phyloP scores from a whole-genome alignment of 257 asterid species.

The Solanum piurae region DNA sequence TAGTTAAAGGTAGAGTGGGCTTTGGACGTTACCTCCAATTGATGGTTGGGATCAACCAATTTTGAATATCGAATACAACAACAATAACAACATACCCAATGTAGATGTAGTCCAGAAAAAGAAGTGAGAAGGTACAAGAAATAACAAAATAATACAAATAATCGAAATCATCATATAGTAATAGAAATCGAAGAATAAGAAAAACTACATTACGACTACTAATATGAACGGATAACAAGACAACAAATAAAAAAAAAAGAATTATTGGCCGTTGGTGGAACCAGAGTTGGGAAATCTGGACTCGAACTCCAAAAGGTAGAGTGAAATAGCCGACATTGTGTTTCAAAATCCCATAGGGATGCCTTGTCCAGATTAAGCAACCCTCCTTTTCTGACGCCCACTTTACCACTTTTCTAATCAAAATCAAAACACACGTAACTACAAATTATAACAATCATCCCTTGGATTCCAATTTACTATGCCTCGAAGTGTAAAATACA shows the following conservation, averaged over 20 bases:
- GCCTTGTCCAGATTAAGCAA: constrained; percentile 42
- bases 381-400: constrained; percentile 15
- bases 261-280: neutral
- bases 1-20: neutral
- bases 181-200: too few relatives aligned
- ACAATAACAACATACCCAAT: neutral
- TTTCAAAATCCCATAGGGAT: constrained; percentile 29
- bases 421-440: constrained; percentile 7
- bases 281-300: constrained; percentile 17
- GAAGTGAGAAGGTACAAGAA: neutral
- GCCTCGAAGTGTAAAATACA: neutral
- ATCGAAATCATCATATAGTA: too few relatives aligned
- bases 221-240: too few relatives aligned
- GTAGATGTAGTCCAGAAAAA: too few relatives aligned
- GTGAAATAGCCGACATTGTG: constrained; percentile 16
- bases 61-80: neutral
- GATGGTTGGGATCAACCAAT: neutral
- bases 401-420: constrained; percentile 27
- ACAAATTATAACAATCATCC: constrained; percentile 15
- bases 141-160: neutral
- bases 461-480: constrained; percentile 12
- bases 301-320: neutral
- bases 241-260: too few relatives aligned
- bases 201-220: too few relatives aligned
- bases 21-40: neutral